These are phyloP conservation scores for Oryza rufipogon DNA, from an alignment of 176 grass and related monocot genomes.

Conservation along the genomic window DNA sequence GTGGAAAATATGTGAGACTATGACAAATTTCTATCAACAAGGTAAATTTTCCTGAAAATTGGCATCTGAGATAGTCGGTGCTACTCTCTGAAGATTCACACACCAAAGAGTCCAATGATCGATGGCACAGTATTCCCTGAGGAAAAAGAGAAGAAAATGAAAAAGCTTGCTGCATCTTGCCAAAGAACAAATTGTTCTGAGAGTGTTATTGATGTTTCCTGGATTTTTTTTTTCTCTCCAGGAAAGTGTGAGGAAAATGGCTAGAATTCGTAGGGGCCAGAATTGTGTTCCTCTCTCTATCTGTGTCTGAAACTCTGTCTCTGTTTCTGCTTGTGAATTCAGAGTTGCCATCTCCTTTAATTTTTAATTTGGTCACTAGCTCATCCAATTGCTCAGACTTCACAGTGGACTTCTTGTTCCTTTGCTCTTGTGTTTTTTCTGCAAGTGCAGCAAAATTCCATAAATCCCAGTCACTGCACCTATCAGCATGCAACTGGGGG, in stretches of 20 bases:
- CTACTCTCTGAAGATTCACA: background rate
- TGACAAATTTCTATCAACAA: background rate
- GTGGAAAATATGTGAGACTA: background rate
- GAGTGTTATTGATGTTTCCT: background rate
- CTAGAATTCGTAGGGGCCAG: background rate
- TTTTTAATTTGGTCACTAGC: background rate
- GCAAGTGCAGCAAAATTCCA: background rate
- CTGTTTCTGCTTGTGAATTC: constrained; percentile 9
- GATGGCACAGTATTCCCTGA: background rate
- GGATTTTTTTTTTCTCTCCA: background rate
- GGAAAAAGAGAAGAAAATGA: background rate
- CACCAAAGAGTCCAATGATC: background rate
- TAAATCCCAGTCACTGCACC: background rate
- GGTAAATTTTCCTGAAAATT: background rate
- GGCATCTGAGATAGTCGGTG: background rate
- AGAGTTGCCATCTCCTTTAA: constrained; percentile 22
- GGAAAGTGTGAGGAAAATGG: constrained; percentile 46
- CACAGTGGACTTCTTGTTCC: constrained; percentile 3
- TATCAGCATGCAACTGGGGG: constrained; percentile 5
- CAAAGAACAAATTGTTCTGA: background rate
- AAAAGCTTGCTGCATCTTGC: background rate
- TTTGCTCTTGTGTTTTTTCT: constrained; percentile 24
- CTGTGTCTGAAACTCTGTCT: background rate
- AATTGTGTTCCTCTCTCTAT: constrained; percentile 11
- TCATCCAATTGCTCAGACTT: constrained; percentile 12